phyloP scores from a whole-genome alignment of 805 yeast genomes.

The Candida broadrunensis region DNA sequence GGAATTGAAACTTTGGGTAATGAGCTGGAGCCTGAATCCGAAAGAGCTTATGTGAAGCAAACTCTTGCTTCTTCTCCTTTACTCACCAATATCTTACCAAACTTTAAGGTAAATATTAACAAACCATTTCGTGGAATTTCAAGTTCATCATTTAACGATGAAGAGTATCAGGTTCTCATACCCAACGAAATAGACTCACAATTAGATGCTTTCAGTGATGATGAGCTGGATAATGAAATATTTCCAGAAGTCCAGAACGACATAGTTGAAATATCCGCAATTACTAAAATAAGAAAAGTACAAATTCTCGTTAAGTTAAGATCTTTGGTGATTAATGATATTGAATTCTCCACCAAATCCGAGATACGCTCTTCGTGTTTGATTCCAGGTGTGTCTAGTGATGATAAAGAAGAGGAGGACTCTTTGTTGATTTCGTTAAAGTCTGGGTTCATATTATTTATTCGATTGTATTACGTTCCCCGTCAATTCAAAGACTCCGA shows the following conservation, averaged over 20 bases:
- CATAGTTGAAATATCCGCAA: background rate
- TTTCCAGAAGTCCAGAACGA: slow-evolving; percentile 6
- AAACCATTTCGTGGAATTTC: slow-evolving; percentile 34
- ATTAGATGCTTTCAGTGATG: slow-evolving; percentile 35
- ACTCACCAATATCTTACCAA: slow-evolving; percentile 27
- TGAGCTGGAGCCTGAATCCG: slow-evolving; percentile 1
- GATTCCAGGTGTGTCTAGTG: slow-evolving; percentile 17
- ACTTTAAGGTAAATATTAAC: slow-evolving; percentile 26
- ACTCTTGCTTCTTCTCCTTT: slow-evolving; percentile 42
- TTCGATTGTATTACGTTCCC: slow-evolving; percentile 38
- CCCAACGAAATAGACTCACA: slow-evolving; percentile 37
- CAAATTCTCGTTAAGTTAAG: slow-evolving; percentile 28
- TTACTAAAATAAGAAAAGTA: slow-evolving; percentile 7
- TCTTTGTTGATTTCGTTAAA: slow-evolving; percentile 35
- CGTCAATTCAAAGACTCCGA: slow-evolving; percentile 23
- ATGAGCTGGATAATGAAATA: slow-evolving; percentile 28
- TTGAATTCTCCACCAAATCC: slow-evolving; percentile 28
- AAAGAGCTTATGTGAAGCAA: slow-evolving; percentile 21
- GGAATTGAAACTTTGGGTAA: slow-evolving; percentile 5
- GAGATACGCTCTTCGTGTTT: slow-evolving; percentile 30
- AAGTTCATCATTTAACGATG: slow-evolving; percentile 34
- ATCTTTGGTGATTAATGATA: slow-evolving; percentile 28
- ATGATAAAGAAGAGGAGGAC: slow-evolving; percentile 27
- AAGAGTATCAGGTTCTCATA: slow-evolving; percentile 30
- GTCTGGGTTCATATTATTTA: slow-evolving; percentile 39